Percentiles rank a stretch among this genome's conserved stretches.
Conservation (phyloP, 257 asterid genomes). For the Lantana camara region DNA sequence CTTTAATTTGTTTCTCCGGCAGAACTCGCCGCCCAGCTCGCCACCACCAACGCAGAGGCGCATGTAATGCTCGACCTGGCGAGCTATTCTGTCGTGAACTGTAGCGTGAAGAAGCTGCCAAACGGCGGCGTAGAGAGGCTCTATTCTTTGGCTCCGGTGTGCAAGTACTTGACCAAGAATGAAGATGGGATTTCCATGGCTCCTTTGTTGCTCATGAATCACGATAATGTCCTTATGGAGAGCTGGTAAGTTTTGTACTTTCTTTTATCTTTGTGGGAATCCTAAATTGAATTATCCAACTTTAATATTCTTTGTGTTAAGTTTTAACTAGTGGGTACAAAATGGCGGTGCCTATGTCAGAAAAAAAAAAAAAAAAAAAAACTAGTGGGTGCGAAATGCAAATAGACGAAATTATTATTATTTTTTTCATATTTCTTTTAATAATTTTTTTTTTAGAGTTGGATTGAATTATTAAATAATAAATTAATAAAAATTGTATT, state of each 20-base stretch:
- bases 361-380: too few relatives aligned
- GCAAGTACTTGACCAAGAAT: slow-evolving; percentile 28
- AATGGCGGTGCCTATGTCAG: too few relatives aligned
- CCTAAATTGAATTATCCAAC: too few relatives aligned
- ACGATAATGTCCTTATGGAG: slow-evolving; percentile 32
- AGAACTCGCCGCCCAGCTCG: slow-evolving; percentile 40
- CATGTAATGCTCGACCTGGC: slow-evolving; percentile 43
- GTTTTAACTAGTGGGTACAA: too few relatives aligned
- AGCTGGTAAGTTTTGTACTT: slow-evolving; percentile 17
- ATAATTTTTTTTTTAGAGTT: too few relatives aligned
- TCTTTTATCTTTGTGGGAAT: too few relatives aligned
- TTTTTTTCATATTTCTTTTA: too few relatives aligned
- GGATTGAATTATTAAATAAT: too few relatives aligned
- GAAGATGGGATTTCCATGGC: slow-evolving; percentile 42
- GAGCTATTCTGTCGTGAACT: slow-evolving; percentile 31
- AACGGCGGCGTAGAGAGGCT: slow-evolving; percentile 27
- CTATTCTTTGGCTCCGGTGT: slow-evolving; percentile 34
- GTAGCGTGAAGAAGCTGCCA: slow-evolving; percentile 6
- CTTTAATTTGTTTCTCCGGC: slow-evolving; percentile 28
- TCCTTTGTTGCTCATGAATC: slow-evolving; percentile 22
- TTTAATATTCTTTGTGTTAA: too few relatives aligned
- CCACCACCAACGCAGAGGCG: slow-evolving; percentile 32
- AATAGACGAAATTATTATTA: too few relatives aligned
- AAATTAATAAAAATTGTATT: too few relatives aligned
- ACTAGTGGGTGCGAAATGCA: too few relatives aligned